A percentile compares a stretch with the other conserved stretches of the same genome.
Evolutionary conservation across 768 basidiomycete genomes (phyloP).

Genomic region (Chalciporus chontae): DNA sequence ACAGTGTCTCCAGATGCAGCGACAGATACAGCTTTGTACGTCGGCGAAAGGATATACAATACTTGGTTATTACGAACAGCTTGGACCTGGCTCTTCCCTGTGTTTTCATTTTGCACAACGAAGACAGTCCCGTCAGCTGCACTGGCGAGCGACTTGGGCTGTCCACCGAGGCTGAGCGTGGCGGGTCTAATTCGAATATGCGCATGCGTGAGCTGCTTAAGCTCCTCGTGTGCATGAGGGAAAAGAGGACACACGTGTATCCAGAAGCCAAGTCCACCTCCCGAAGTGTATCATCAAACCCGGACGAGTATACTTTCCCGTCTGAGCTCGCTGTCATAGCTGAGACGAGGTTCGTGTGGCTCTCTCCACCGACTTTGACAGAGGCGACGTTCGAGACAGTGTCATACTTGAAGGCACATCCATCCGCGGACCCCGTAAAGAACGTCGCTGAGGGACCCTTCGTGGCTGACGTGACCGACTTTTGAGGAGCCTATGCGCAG

Average conservation of each 20-base stretch:
- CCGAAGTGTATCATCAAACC: conserved; percentile 76
- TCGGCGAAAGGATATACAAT: conserved; percentile 51
- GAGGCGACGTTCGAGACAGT: conserved; percentile 23
- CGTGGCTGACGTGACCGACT: conserved; percentile 66
- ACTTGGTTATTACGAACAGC: conserved; percentile 70
- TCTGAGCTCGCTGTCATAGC: conserved; percentile 47
- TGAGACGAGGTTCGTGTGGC: conserved; percentile 70
- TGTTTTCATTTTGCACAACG: conserved; percentile 44
- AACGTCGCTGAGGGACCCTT: conserved; percentile 54
- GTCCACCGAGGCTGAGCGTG: conserved; percentile 49
- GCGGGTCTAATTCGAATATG: conserved; percentile 41
- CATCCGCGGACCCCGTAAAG: conserved; percentile 77
- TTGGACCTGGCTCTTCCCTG: conserved; percentile 46
- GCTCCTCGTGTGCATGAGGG: background rate
- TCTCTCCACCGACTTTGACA: conserved; percentile 53
- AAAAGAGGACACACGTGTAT: conserved; percentile 24
- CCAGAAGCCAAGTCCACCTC: conserved; percentile 49
- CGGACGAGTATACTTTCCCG: conserved; percentile 63
- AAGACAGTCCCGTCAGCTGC: conserved; percentile 63
- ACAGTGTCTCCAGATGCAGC: conserved; percentile 50
- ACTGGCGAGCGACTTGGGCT: conserved; percentile 66
- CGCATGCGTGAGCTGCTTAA: background rate
- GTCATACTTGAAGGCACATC: conserved; percentile 66
- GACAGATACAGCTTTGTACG: conserved; percentile 54
- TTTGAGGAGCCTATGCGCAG: conserved; percentile 66